Evolutionary conservation across 768 basidiomycete genomes (phyloP).

Genomic region (Phanerochaete sordida): DNA sequence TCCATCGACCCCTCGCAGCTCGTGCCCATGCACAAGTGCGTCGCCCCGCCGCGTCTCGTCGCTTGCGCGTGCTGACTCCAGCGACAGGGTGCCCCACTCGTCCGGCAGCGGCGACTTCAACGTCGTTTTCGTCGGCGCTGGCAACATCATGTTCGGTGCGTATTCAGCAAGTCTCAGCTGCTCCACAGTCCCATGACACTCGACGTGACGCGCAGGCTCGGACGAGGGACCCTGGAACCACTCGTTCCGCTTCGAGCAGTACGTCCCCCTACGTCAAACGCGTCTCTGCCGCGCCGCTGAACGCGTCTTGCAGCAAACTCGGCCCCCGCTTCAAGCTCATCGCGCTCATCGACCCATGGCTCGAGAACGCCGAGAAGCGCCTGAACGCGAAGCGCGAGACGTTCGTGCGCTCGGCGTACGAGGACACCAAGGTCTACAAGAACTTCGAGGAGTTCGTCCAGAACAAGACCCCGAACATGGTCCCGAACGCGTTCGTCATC

Average conservation of each 20-base stretch:
- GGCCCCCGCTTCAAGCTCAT: slow-evolving; percentile 95
- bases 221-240: slow-evolving; percentile 93
- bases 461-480: slow-evolving; percentile 57
- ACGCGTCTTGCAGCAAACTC: slow-evolving; percentile 62
- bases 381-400: slow-evolving; percentile 90
- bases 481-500: slow-evolving; percentile 80
- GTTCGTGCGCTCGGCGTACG: slow-evolving; percentile 92
- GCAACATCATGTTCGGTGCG: slow-evolving; percentile 96
- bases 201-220: slow-evolving; percentile 48
- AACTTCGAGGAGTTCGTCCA: slow-evolving; percentile 83
- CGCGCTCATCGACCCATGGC: slow-evolving; percentile 88
- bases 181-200: not conserved
- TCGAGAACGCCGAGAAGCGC: slow-evolving; percentile 73
- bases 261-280: slow-evolving; percentile 25
- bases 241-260: slow-evolving; percentile 89
- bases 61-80: not conserved
- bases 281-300: not conserved
- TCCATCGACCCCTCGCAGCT: slow-evolving; percentile 79
- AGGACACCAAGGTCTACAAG: slow-evolving; percentile 80
- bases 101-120: slow-evolving; percentile 72
- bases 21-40: slow-evolving; percentile 75
- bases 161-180: not conserved
- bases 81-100: slow-evolving; percentile 6
- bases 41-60: slow-evolving; percentile 14
- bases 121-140: slow-evolving; percentile 92